Percentiles rank a stretch among this genome's conserved stretches.
phyloP scores from a whole-genome alignment of 2,329 filamentous ascomycete genomes.

The Cercospora beticola region DNA sequence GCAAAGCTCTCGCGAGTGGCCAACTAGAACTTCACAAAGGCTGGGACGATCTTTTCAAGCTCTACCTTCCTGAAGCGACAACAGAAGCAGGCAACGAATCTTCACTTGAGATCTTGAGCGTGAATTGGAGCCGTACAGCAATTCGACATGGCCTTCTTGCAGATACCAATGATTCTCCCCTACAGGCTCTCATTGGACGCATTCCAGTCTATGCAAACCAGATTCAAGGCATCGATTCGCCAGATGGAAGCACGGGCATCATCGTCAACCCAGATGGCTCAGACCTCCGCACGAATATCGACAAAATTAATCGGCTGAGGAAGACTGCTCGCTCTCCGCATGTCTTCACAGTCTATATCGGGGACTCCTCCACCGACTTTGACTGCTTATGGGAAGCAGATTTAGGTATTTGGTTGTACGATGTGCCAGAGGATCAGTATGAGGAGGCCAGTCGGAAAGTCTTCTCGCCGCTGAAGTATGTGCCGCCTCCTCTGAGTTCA shows the following conservation, averaged over 20 bases:
- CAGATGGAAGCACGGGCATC: conserved; percentile 32
- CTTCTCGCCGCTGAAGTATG: conserved; percentile 28
- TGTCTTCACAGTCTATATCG: conserved; percentile 44
- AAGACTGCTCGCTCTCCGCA: neutral
- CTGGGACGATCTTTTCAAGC: conserved; percentile 38
- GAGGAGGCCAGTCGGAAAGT: conserved; percentile 20
- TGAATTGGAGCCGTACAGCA: conserved; percentile 50
- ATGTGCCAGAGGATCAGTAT: conserved; percentile 19
- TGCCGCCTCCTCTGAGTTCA: conserved; percentile 14
- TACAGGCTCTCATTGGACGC: conserved; percentile 11
- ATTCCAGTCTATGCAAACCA: conserved; percentile 39
- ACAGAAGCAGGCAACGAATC: neutral
- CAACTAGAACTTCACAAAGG: conserved; percentile 41
- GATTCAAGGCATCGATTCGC: conserved; percentile 33
- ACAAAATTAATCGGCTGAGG: conserved; percentile 41
- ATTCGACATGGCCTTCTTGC: conserved; percentile 35
- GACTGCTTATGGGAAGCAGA: conserved; percentile 47
- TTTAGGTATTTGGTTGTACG: conserved; percentile 45
- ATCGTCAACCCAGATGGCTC: conserved; percentile 28
- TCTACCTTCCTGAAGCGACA: conserved; percentile 18
- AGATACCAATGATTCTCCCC: conserved; percentile 5
- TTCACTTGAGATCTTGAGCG: conserved; percentile 43
- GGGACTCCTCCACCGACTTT: conserved; percentile 51
- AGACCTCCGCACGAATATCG: conserved; percentile 41
- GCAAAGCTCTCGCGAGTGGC: conserved; percentile 34